Evolutionary conservation across 768 basidiomycete species (phyloP), one percentile per base, ranked within the genome.

Genomic region (Amanita jacksonii): DNA sequence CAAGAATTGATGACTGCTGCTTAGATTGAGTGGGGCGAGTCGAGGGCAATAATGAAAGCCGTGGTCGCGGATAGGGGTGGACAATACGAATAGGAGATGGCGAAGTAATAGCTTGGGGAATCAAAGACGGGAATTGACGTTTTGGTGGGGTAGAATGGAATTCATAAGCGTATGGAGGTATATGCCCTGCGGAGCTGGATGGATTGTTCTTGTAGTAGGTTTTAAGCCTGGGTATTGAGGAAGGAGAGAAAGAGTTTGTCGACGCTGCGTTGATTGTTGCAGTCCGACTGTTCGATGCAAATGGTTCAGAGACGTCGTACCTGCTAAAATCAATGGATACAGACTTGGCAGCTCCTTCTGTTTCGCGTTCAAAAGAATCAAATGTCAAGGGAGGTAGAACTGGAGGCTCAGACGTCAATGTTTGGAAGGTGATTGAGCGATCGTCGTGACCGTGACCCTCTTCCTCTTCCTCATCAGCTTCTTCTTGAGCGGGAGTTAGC

Each of bases 401-500:
- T 24, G 64, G 64, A 5, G 64, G 60, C 0, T 52, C 55, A 25
- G 62, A 61, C 15, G 52, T 52, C 6, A 56, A 47, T 39, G 59
- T 61, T 24, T 52, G 47, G 40, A 62, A 58, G 13, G 60, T 54
- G 35, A 60, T 32, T 19, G n/a, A 8, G 18, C 31, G n/a, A 7
- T 30, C 31, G 33, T n/a, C n/a, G n/a, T n/a, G n/a, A n/a, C n/a
- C n/a, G n/a, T n/a, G n/a, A n/a, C n/a, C n/a, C n/a, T n/a, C n/a
- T n/a, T n/a, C n/a, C n/a, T 36, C 18, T 7, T 36, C 34, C 8
- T 13, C 31, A 13, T 38, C 57, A 30, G 66, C 66, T 19, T 67
- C 67, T 8, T 64, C 56, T 18, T 56, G 62, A n/a, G 85, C 79
- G 15, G 79, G 74, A 3, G 74, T 77, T 49, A 87, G 85, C 3